Conservation (phyloP, 2,329 filamentous ascomycete species). For the Penicillium sp. region DNA sequence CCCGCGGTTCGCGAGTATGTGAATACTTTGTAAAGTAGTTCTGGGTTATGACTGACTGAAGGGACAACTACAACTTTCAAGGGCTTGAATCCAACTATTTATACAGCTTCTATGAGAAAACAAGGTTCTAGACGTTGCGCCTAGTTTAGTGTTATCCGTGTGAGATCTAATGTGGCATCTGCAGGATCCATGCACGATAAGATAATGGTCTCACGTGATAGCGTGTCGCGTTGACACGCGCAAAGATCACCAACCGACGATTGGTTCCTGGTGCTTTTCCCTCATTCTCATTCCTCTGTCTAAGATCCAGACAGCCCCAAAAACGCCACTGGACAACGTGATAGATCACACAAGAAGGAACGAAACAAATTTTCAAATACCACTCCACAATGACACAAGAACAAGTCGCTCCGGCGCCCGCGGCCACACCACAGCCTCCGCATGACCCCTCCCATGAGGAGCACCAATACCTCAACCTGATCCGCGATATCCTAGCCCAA, state of each 20-base stretch:
- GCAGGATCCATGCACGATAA: not conserved
- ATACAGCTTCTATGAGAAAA: too few species aligned
- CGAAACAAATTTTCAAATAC: not conserved
- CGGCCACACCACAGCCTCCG: slow-evolving; percentile 11
- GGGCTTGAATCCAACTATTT: too few species aligned
- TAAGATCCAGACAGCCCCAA: not conserved
- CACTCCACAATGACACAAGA: slow-evolving; percentile 23
- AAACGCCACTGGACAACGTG: not conserved
- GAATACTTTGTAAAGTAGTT: too few species aligned
- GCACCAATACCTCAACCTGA: slow-evolving; percentile 87
- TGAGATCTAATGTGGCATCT: not conserved
- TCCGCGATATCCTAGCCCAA: slow-evolving; percentile 75
- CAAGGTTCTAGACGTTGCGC: too few species aligned
- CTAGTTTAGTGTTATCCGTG: too few species aligned
- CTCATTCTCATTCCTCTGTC: not conserved
- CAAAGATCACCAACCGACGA: not conserved
- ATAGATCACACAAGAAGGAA: not conserved
- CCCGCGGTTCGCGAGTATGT: too few species aligned
- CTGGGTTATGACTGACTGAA: too few species aligned
- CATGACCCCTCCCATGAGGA: slow-evolving; percentile 69
- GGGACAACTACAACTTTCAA: too few species aligned
- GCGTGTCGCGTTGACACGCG: slow-evolving; percentile 16
- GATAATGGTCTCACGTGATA: slow-evolving; percentile 8
- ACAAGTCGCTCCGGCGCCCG: slow-evolving; percentile 13
- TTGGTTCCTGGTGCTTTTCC: not conserved